Conservation (phyloP, 1,139 yeast genomes). For the Entelexis sorbosivorans region DNA sequence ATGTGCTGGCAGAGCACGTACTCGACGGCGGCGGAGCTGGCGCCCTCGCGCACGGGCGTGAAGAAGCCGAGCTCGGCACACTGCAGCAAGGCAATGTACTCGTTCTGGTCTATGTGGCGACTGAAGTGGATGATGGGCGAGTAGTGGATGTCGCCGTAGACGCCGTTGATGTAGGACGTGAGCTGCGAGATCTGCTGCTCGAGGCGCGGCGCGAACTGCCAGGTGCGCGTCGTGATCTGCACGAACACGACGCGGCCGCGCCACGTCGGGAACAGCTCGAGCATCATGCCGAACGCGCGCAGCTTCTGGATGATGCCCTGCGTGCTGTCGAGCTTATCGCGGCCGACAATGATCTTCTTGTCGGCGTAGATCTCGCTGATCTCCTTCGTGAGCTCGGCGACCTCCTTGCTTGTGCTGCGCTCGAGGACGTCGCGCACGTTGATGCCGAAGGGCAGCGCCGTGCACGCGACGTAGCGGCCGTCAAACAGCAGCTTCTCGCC, state of each 20-base stretch:
- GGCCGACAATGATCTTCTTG: constrained; percentile 83
- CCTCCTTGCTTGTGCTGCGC: constrained; percentile 41
- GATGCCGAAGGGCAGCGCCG: constrained; percentile 24
- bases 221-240: constrained; percentile 82
- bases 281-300: constrained; percentile 81
- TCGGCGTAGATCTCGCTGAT: constrained; percentile 59
- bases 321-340: constrained; percentile 86
- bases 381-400: constrained; percentile 38
- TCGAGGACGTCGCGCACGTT: constrained; percentile 20
- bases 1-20: constrained; percentile 67
- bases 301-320: constrained; percentile 94
- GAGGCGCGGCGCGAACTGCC: constrained; percentile 44
- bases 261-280: constrained; percentile 89
- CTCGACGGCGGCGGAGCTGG: constrained; percentile 90
- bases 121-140: constrained; percentile 78
- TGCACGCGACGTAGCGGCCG: constrained; percentile 38
- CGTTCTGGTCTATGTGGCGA: constrained; percentile 77
- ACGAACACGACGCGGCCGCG: constrained; percentile 74
- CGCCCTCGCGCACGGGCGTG: constrained; percentile 88
- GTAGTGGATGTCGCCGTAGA: constrained; percentile 66
- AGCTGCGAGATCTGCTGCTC: constrained; percentile 50
- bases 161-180: constrained; percentile 67
- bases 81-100: constrained; percentile 74
- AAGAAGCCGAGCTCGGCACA: constrained; percentile 85
- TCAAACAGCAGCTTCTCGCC: constrained; percentile 30